Base-by-base conservation (phyloP, 1,284 basidiomycete genomes). In the Irpex sp. region DNA sequence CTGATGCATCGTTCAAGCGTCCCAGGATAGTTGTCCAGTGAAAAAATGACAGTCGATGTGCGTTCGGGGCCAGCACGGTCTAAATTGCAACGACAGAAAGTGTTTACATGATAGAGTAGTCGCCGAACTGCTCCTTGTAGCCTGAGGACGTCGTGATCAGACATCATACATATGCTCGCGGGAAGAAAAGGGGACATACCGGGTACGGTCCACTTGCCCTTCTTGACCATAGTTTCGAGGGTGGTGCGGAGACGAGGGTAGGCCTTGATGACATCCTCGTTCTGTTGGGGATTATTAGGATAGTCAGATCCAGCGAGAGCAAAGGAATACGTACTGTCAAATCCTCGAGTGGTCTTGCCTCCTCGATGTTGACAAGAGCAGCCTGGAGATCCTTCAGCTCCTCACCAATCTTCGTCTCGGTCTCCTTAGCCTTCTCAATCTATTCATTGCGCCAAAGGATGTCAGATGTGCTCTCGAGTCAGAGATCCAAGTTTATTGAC, bases 121-220 rank as follows among this genome's bases (percentile, higher is more conserved):
- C 91, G 74, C 94, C 94, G 76, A 95, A 97, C 81, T 94, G 94
- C 84, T 96, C 94, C 83, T 92, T 91, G 85, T 93, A 93, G 39
- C 90, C 91, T 90, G 68, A 61, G 49, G 31, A 56, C 60, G 56
- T 50, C 63, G 61, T 51, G 60, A 55, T 61, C 61, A 57, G 59
- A 64, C 33, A 26, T n/a, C 43, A 26, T 35, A 56, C 13, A 49
- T 49, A 37, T 53, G 55, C 46, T 11, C 57, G 9, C 26, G 58
- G 19, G 9, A 15, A 33, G 64, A 0, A 8, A 6, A 11, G 35
- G n/a, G 35, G n/a, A 76, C 85, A 69, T 75, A 85, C 94, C 94
- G 71, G 95, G 95, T 63, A 97, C 94, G 74, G 91, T 93, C 92
- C 95, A 99, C 83, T 98, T 98, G 79, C 97, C 97, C 84, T 99